Evolutionary conservation across 495 filamentous ascomycete species (phyloP), one percentile per base, ranked within the genome.

Genomic region (Geoglossum glabrum): DNA sequence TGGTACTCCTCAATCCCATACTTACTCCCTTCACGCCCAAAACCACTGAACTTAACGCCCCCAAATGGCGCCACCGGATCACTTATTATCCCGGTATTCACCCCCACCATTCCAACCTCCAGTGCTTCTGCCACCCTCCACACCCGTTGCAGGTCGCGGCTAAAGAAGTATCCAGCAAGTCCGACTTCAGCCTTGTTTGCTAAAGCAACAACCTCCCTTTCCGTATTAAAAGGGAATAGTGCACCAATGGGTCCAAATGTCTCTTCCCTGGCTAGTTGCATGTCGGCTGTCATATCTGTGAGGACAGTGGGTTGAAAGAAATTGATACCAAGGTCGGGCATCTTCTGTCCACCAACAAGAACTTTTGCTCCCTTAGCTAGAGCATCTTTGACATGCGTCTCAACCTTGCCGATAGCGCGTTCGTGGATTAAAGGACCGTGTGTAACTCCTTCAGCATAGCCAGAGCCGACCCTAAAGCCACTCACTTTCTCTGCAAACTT

Each of bases 1-100:
- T 84, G 76, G 68, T 93, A 98, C 71, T 96, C 92, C 10, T 85
- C 85, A 63, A 93, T 84, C 17, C 92, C 92, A 66, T 94, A 87
- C 69, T 83, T 83, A 68, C 84, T 90, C 34, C 92, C 92, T 71
- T 98, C 90, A 34, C 90, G 70, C 21, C 92, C 90, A 62, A 96
- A 96, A 3, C 90, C 90, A 65, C 83, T 88, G 69, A 86, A 76
- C 70, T 98, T 98, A 19, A 98, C 86, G 58, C 90, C 92, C 21
- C 90, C 92, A 66, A 96, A 98, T 57, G 87, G 87, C 59, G 83
- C 72, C 0, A 84, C 85, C 67, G 80, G 79, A 67, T 93, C 87
- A 62, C 84, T 88, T 46, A 93, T 85, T 57, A 92, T 59, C 1
- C 85, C 86, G 6, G 85, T 90, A 64, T 92, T 90, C 31, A 90